These are phyloP conservation scores for Fulvia fulva DNA, from an alignment of 2,329 filamentous ascomycete species.

Conservation along the genomic window DNA sequence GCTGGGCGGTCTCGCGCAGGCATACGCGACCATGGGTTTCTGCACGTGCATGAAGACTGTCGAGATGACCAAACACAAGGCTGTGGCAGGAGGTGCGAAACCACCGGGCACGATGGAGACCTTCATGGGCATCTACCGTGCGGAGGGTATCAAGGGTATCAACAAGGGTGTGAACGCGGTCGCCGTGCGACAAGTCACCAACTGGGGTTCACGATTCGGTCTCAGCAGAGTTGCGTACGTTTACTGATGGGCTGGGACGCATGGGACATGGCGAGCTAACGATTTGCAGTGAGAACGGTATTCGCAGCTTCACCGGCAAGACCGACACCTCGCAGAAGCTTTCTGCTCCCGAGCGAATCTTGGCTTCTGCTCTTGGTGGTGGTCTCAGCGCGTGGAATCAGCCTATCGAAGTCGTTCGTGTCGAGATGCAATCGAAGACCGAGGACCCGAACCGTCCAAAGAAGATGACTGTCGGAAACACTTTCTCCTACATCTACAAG, in stretches of 20 bases:
- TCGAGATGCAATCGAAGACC: constrained; percentile 99
- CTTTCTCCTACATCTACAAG: constrained; percentile 78
- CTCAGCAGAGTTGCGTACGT: constrained; percentile 72
- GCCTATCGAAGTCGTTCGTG: constrained; percentile 98
- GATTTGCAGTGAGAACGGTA: constrained; percentile 63
- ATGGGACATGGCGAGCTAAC: constrained; percentile 4
- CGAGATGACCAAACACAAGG: constrained; percentile 98
- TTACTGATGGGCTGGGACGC: background rate
- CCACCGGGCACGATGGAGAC: constrained; percentile 88
- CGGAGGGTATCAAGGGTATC: constrained; percentile 90
- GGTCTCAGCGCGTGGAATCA: constrained; percentile 98
- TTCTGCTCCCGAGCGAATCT: constrained; percentile 76
- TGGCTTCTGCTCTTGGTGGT: constrained; percentile 82
- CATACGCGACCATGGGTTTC: constrained; percentile 99
- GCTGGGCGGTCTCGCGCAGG: constrained; percentile 90
- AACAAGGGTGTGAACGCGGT: constrained; percentile 99
- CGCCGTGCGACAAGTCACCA: constrained; percentile 97
- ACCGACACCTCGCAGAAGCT: constrained; percentile 69
- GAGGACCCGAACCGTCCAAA: constrained; percentile 96
- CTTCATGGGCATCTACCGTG: constrained; percentile 95
- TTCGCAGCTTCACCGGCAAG: constrained; percentile 75
- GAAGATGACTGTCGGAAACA: constrained; percentile 94
- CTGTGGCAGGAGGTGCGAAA: constrained; percentile 75
- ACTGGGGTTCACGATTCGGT: constrained; percentile 97
- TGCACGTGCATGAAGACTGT: constrained; percentile 99